Evolutionary conservation across 108 stramenopile species (phyloP).

Genomic region (Nitzschia sp.): DNA sequence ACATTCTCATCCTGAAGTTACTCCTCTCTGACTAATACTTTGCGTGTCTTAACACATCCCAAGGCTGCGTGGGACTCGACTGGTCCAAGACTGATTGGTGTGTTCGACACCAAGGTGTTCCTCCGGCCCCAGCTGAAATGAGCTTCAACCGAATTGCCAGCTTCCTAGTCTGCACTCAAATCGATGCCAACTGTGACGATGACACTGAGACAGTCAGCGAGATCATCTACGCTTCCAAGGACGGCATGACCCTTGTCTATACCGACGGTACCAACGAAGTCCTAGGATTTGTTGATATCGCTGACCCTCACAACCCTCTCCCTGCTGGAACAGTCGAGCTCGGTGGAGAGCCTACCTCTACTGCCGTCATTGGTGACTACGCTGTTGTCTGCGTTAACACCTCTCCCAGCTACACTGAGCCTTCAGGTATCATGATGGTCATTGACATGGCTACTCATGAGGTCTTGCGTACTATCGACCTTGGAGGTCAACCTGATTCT

Average conservation of each 20-base stretch:
- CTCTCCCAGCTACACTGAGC: conserved; percentile 38
- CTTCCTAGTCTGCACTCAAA: conserved; percentile 39
- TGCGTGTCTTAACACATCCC: not conserved
- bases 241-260: conserved; percentile 54
- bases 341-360: conserved; percentile 68
- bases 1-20: not conserved
- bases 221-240: conserved; percentile 41
- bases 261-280: conserved; percentile 35
- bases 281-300: conserved; percentile 66
- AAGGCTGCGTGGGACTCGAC: conserved; percentile 7
- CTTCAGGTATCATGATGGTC: conserved; percentile 43
- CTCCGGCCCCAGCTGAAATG: not conserved
- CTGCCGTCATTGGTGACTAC: conserved; percentile 46
- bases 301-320: conserved; percentile 44
- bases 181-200: conserved; percentile 38
- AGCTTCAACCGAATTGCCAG: conserved; percentile 48
- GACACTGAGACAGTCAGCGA: conserved; percentile 46
- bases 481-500: conserved; percentile 69
- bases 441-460: conserved; percentile 37
- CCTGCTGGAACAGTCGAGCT: conserved; percentile 35
- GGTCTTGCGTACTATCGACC: conserved; percentile 30
- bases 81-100: conserved; percentile 14
- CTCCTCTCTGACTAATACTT: not conserved
- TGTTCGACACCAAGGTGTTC: not conserved
- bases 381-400: conserved; percentile 56